Percentiles rank a stretch among this genome's conserved stretches.
These are phyloP conservation scores for Prunella vulgaris DNA, from an alignment of 257 asterid genomes.

Conservation along the genomic window DNA sequence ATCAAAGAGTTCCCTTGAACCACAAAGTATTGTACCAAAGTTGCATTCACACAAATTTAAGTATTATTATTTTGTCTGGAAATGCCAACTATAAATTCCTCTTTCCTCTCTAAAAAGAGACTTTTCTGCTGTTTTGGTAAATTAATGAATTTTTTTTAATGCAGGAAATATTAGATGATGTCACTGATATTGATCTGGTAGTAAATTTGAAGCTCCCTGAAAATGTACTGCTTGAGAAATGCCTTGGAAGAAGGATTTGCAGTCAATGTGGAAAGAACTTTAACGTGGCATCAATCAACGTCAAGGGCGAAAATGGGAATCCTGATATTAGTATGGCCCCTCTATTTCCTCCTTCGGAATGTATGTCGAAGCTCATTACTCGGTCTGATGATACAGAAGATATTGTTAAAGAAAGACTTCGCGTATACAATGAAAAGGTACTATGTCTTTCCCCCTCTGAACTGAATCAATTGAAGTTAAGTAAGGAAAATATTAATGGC, in stretches of 20 bases:
- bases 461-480: background rate
- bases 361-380: constrained; percentile 77
- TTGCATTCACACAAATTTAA: background rate
- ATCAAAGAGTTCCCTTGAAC: background rate
- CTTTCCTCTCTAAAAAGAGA: constrained; percentile 2
- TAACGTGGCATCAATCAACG: constrained; percentile 75
- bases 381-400: constrained; percentile 92
- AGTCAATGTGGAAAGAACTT: constrained; percentile 89
- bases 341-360: constrained; percentile 75
- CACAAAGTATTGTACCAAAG: background rate
- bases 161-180: constrained; percentile 91
- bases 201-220: constrained; percentile 98
- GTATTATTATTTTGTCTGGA: background rate
- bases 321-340: constrained; percentile 92
- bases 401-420: constrained; percentile 80
- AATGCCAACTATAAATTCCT: background rate
- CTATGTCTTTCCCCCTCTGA: constrained; percentile 3
- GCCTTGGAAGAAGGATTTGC: constrained; percentile 94
- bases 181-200: constrained; percentile 87
- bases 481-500: background rate
- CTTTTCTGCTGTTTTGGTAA: background rate
- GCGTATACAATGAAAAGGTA: constrained; percentile 82
- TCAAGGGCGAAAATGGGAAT: constrained; percentile 80
- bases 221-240: constrained; percentile 75
- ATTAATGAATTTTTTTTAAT: background rate